Evolutionary conservation across 371 early-diverging fungal genomes (phyloP).

Genomic region (Syncephalis fuscata): DNA sequence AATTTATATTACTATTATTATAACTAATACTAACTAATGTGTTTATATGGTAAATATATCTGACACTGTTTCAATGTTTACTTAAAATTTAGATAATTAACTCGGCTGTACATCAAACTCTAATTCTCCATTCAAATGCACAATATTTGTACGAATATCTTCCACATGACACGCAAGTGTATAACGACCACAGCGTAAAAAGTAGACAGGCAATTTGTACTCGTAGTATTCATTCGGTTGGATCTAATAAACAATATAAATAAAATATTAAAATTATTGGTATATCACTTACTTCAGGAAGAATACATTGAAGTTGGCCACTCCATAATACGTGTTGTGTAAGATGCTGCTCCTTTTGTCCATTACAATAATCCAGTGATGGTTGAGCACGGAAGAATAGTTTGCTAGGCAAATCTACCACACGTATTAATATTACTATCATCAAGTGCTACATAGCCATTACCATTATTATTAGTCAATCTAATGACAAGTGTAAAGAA

Average conservation of each 20-base stretch:
- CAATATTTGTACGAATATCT: conserved; percentile 33
- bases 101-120: too few species aligned
- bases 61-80: too few species aligned
- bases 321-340: not conserved
- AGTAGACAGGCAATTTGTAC: conserved; percentile 31
- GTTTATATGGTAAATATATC: too few species aligned
- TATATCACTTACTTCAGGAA: not conserved
- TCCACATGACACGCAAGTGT: conserved; percentile 46
- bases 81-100: too few species aligned
- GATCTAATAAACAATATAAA: conserved; percentile 8
- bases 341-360: conserved; percentile 10
- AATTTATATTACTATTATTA: too few species aligned
- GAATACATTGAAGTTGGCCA: not conserved
- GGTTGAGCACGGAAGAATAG: not conserved
- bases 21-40: too few species aligned
- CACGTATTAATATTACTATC: too few species aligned
- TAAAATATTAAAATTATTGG: not conserved
- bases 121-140: conserved; percentile 23
- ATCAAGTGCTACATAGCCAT: not conserved
- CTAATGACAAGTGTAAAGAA: conserved; percentile 27
- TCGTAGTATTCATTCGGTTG: conserved; percentile 18
- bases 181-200: conserved; percentile 38
- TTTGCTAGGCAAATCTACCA: not conserved
- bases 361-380: not conserved
- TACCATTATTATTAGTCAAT: conserved; percentile 27